Evolutionary conservation across 179 eudicot genomes (phyloP), one percentile per base, ranked within the genome.

Genomic region (Gypsophila paniculata): DNA sequence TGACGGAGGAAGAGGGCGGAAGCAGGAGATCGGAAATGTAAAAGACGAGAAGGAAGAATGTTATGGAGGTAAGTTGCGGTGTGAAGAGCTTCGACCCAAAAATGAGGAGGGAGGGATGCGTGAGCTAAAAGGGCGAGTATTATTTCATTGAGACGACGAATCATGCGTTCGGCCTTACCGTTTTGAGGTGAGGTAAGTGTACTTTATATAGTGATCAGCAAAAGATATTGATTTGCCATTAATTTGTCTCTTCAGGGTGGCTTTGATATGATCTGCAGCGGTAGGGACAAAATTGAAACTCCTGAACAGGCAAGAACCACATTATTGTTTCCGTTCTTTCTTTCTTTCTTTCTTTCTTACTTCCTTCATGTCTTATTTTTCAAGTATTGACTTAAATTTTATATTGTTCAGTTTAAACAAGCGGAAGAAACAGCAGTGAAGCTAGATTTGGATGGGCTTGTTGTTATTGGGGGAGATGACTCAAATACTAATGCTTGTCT

Each of bases 401-500:
- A 44, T 79, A 75, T 70, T 65, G 78, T 78, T 71, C 86, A 91
- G 99, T 91, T 94, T 77, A 87, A 94, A 77, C 97, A 91, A 94
- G 99, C 99, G 69, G 87, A 80, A 85, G 97, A 91, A 75, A 91
- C 99, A 38, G 96, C 88, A 52, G 4, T 68, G 76, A 94, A 87
- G 81, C 94, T 94, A 54, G 97, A 91, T 65, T 84, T 94, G 78
- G 99, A 94, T 78, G 99, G 99, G 19, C 86, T 94, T 81, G 90
- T 94, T 79, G 97, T 94, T 42, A 94, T 94, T 78, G 99, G 97
- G 34, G 99, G 99, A 70, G 99, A 94, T 75, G 99, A 91, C 76
- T 94, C 99, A 54, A 94, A 94, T 75, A 91, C 99, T 13, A 94
- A 94, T 84, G 99, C 99, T 71, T 94, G 99, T 69, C 96, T 94